Evolutionary conservation across 495 filamentous ascomycete genomes (phyloP), one percentile per base, ranked within the genome.

Genomic region (Bacidia gigantensis): DNA sequence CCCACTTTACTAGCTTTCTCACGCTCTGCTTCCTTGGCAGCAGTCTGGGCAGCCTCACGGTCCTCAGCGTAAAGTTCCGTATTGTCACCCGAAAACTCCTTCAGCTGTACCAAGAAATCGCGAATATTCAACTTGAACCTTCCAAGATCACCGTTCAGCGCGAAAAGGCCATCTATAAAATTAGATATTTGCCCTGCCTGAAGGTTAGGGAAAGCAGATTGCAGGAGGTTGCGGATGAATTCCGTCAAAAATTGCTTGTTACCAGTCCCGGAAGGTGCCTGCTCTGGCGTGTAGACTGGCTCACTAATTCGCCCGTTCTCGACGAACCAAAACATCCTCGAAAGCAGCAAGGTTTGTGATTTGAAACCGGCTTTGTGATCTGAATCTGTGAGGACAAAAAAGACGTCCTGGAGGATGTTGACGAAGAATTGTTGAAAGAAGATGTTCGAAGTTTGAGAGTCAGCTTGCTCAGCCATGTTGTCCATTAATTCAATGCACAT

Each of bases 291-390:
- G 67, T 96, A 97, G 52, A 98, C 84, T 0, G 93, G 90, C 21
- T 89, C 86, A 56, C 84, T 80, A 53, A 98, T 86, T 72, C 92
- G 95, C 23, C 86, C 85, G 2, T 78, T 73, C 49, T 82, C 76
- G 12, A 95, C 78, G 45, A 96, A 89, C 69, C 86, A 89, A 70
- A 98, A 96, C 84, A 99, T 90, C 58, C 89, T 83, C 44, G 90
- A 87, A 46, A 99, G 72, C 39, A 99, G 73, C 75, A 90, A 78
- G 1, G 89, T 89, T 67, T 99, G 92, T 10, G 86, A 86, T 70
- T 97, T 99, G 74, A 97, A 99, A 0, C 92, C 78, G 55, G 92
- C 90, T 73, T 97, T 99, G 71, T 99, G 92, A 60, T 99, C 93
- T 55, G 84, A 86, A 65, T 99, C 92, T 2, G 90, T 95, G 49